Percentiles rank a stretch among this genome's conserved stretches.
Evolutionary conservation across 2,329 filamentous ascomycete genomes (phyloP).

Genomic region (Fusarium nelsonii): DNA sequence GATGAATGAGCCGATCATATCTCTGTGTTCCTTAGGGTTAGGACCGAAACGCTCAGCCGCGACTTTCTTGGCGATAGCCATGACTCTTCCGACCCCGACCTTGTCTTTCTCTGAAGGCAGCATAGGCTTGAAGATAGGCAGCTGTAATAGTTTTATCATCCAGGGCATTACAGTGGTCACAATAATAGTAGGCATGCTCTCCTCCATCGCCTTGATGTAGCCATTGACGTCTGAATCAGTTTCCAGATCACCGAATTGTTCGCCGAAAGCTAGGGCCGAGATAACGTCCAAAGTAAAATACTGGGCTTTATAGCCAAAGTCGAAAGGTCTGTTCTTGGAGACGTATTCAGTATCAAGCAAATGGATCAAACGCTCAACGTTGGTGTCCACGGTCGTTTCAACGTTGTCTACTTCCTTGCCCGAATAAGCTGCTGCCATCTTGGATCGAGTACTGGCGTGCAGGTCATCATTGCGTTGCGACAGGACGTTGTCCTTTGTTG

Average conservation of each 20-base stretch:
- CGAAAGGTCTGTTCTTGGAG: conserved; percentile 39
- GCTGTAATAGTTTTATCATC: conserved; percentile 56
- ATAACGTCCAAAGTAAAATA: conserved; percentile 68
- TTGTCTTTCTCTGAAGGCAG: conserved; percentile 57
- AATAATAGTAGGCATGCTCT: conserved; percentile 59
- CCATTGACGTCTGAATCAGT: conserved; percentile 60
- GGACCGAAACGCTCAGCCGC: conserved; percentile 46
- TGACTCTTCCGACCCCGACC: conserved; percentile 56
- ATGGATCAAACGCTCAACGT: conserved; percentile 58
- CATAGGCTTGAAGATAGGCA: conserved; percentile 57
- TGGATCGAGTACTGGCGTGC: conserved; percentile 58
- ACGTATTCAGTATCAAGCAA: conserved; percentile 47
- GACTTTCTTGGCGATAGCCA: conserved; percentile 54
- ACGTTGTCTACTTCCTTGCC: conserved; percentile 65
- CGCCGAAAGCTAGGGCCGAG: conserved; percentile 62
- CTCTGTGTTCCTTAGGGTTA: conserved; percentile 44
- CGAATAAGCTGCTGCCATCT: conserved; percentile 65
- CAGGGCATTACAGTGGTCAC: conserved; percentile 58
- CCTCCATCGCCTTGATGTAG: conserved; percentile 59
- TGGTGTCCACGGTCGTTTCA: conserved; percentile 62
- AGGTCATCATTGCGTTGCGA: conserved; percentile 61
- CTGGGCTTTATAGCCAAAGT: conserved; percentile 61
- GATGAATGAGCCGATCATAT: conserved; percentile 52
- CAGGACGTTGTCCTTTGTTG: conserved; percentile 63
- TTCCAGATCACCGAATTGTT: conserved; percentile 60